phyloP scores from a whole-genome alignment of 306 rosid species.

The Prunus davidiana region DNA sequence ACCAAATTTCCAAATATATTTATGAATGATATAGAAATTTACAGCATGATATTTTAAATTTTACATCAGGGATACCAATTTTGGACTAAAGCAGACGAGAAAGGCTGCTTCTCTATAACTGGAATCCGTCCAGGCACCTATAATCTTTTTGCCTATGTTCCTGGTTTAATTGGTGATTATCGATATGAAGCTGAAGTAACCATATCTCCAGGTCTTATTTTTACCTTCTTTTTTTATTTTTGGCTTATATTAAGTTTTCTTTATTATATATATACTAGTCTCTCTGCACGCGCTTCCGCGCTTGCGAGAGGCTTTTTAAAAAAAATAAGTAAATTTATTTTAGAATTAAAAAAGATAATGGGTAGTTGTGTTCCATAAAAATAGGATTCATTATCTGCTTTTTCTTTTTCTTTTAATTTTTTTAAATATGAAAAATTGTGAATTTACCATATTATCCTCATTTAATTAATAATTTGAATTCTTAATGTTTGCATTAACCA shows the following conservation, averaged over 20 bases:
- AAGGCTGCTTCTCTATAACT: conserved; percentile 51
- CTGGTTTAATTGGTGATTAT: conserved; percentile 77
- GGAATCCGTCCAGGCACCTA: conserved; percentile 47
- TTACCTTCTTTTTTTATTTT: neutral
- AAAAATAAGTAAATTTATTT: too few relatives aligned
- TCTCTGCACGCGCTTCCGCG: too few relatives aligned
- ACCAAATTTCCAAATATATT: neutral
- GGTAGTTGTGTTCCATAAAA: too few relatives aligned
- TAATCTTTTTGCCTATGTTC: conserved; percentile 68
- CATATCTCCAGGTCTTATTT: conserved; percentile 50
- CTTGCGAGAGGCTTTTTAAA: too few relatives aligned
- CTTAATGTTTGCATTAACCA: too few relatives aligned
- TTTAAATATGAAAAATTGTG: too few relatives aligned
- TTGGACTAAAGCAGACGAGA: conserved; percentile 55
- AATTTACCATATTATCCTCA: too few relatives aligned
- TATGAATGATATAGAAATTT: neutral
- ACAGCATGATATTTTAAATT: neutral
- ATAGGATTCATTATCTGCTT: too few relatives aligned
- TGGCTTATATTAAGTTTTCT: neutral
- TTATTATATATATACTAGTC: too few relatives aligned
- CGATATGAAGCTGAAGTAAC: conserved; percentile 30
- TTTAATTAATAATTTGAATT: too few relatives aligned
- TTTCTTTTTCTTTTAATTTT: too few relatives aligned
- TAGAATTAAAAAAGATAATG: too few relatives aligned
- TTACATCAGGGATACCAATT: conserved; percentile 60